phyloP scores from a whole-genome alignment of 352 stramenopile species.

The Phytophthora melonis region DNA sequence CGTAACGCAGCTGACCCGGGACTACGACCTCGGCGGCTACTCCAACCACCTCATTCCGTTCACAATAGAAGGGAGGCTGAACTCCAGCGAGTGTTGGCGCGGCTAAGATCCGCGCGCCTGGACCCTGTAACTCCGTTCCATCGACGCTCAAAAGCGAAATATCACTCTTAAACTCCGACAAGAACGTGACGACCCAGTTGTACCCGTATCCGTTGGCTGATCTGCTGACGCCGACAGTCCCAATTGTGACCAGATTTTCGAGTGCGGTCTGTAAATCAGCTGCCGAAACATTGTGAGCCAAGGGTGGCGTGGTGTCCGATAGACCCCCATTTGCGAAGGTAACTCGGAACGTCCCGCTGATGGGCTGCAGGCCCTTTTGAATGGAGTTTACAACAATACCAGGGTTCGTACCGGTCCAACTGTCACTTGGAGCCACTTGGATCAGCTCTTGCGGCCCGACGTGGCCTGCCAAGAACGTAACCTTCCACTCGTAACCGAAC shows the following conservation, averaged over 20 bases:
- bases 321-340: constrained; percentile 67
- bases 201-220: constrained; percentile 94
- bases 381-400: constrained; percentile 84
- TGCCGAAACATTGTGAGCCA: constrained; percentile 92
- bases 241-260: constrained; percentile 90
- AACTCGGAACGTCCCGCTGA: constrained; percentile 93
- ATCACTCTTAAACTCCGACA: constrained; percentile 84
- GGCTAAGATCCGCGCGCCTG: constrained; percentile 85
- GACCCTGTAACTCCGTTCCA: constrained; percentile 92
- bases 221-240: constrained; percentile 88
- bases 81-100: constrained; percentile 71
- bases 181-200: constrained; percentile 96
- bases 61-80: constrained; percentile 81
- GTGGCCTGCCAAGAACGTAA: constrained; percentile 83
- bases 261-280: constrained; percentile 84
- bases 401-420: constrained; percentile 94
- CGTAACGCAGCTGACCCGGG: constrained; percentile 38
- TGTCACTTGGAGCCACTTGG: constrained; percentile 87
- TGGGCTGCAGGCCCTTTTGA: constrained; percentile 89
- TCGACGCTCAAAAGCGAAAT: constrained; percentile 90
- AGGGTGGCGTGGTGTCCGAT: constrained; percentile 86
- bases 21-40: constrained; percentile 44
- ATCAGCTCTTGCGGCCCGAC: constrained; percentile 90
- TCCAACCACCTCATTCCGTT: constrained; percentile 53
- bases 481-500: constrained; percentile 76